These are phyloP conservation scores for Nadsonia starkeyi-henricii DNA, from an alignment of 1,139 yeast species.

Conservation along the genomic window DNA sequence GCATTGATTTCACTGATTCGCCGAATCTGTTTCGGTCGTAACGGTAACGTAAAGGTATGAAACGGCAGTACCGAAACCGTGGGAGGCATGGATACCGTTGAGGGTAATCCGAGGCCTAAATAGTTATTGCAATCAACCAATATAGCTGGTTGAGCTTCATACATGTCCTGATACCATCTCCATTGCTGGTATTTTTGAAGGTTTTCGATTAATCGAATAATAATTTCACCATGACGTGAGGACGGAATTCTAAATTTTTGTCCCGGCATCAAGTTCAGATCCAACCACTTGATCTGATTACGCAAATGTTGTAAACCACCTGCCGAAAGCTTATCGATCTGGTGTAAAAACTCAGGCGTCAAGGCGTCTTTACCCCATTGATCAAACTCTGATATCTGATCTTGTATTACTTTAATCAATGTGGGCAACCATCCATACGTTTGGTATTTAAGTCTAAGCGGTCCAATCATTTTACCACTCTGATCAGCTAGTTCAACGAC, in stretches of 20 bases:
- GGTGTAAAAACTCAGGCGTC: background rate
- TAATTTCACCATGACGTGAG: background rate
- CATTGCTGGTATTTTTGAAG: slow-evolving; percentile 12
- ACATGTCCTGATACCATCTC: slow-evolving; percentile 19
- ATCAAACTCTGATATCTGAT: slow-evolving; percentile 16
- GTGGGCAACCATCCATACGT: slow-evolving; percentile 19
- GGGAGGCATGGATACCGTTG: slow-evolving; percentile 19
- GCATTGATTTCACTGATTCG: slow-evolving; percentile 20
- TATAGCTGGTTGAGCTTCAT: slow-evolving; percentile 7
- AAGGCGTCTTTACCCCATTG: slow-evolving; percentile 20
- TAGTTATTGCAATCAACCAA: slow-evolving; percentile 7
- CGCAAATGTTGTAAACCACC: background rate
- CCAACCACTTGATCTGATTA: background rate
- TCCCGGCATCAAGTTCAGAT: background rate
- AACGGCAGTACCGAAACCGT: slow-evolving; percentile 23
- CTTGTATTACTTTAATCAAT: slow-evolving; percentile 15
- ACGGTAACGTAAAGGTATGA: slow-evolving; percentile 24
- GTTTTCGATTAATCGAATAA: background rate
- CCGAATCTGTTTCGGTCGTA: slow-evolving; percentile 16
- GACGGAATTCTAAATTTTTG: background rate
- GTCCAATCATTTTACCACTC: background rate
- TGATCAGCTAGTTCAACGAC: background rate
- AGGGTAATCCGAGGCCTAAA: slow-evolving; percentile 18
- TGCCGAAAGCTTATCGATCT: background rate
- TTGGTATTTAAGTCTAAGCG: slow-evolving; percentile 9